phyloP scores from a whole-genome alignment of 805 yeast species.

The Kodamaea kaohsiungensis region DNA sequence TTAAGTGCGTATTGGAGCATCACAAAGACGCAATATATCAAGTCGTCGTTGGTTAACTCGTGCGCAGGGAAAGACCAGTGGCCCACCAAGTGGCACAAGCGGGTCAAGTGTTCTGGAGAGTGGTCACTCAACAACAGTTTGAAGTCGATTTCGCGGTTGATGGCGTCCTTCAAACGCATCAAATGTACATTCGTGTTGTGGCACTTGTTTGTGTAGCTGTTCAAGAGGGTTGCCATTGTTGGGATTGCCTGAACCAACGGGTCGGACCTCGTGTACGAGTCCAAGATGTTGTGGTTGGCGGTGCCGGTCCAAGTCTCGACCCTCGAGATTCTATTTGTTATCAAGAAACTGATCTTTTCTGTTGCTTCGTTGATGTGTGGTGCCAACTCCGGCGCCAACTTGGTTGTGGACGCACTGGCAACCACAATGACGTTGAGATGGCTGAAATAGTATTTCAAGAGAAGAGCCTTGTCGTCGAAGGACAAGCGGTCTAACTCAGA shows the following conservation, averaged over 20 bases:
- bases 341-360: constrained; percentile 22
- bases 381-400: constrained; percentile 2
- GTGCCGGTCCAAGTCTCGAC: constrained; percentile 48
- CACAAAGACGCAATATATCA: constrained; percentile 56
- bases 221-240: constrained; percentile 38
- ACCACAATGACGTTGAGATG: constrained; percentile 38
- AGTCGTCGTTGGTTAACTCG: constrained; percentile 62
- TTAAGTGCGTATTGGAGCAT: constrained; percentile 51
- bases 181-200: constrained; percentile 22
- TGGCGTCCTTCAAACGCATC: constrained; percentile 23
- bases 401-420: neutral
- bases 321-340: constrained; percentile 35
- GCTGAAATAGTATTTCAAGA: constrained; percentile 37
- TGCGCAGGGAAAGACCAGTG: constrained; percentile 76
- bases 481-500: constrained; percentile 25
- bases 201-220: constrained; percentile 27
- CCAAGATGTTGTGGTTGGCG: constrained; percentile 22
- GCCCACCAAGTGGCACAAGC: constrained; percentile 45
- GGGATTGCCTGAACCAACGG: constrained; percentile 26
- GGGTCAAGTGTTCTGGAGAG: constrained; percentile 24
- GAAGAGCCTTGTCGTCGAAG: constrained; percentile 28
- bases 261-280: constrained; percentile 12
- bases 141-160: constrained; percentile 34
- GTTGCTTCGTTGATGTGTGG: constrained; percentile 20
- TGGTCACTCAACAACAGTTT: constrained; percentile 25